phyloP scores from a whole-genome alignment of 352 stramenopile species.

The Thraustochytrium striatum region DNA sequence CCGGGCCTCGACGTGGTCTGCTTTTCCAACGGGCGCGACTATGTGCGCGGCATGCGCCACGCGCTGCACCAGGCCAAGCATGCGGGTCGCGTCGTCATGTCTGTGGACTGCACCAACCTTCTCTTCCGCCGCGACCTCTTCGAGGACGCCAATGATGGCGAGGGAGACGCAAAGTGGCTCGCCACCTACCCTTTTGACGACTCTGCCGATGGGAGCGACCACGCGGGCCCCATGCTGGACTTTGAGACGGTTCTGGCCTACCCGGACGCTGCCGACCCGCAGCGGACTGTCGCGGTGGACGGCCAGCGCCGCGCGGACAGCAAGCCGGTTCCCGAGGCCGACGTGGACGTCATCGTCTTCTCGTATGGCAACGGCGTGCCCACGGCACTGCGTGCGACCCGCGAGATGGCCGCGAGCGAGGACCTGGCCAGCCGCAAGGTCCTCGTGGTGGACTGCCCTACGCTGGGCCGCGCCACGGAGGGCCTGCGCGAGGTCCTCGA shows the following conservation, averaged over 20 bases:
- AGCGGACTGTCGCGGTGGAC: not conserved
- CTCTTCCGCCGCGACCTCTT: conserved; percentile 65
- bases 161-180: conserved; percentile 63
- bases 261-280: not conserved
- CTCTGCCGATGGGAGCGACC: conserved; percentile 26
- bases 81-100: conserved; percentile 62
- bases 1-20: conserved; percentile 69
- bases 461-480: conserved; percentile 19
- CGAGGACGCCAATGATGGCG: conserved; percentile 51
- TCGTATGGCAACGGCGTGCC: conserved; percentile 68
- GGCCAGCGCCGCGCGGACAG: no score
- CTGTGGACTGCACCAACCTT: conserved; percentile 67
- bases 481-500: conserved; percentile 53
- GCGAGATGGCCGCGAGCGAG: conserved; percentile 49
- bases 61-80: conserved; percentile 59
- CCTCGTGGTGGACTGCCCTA: conserved; percentile 66
- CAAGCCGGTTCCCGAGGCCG: not conserved
- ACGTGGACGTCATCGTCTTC: conserved; percentile 58
- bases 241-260: conserved; percentile 48
- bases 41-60: conserved; percentile 65
- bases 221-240: conserved; percentile 27
- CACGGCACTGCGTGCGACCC: conserved; percentile 58
- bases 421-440: conserved; percentile 53
- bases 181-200: conserved; percentile 57
- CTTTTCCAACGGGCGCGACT: conserved; percentile 68